These are phyloP conservation scores for Dictyostelium intermedium DNA, from an alignment of 78 protist species.

Conservation along the genomic window DNA sequence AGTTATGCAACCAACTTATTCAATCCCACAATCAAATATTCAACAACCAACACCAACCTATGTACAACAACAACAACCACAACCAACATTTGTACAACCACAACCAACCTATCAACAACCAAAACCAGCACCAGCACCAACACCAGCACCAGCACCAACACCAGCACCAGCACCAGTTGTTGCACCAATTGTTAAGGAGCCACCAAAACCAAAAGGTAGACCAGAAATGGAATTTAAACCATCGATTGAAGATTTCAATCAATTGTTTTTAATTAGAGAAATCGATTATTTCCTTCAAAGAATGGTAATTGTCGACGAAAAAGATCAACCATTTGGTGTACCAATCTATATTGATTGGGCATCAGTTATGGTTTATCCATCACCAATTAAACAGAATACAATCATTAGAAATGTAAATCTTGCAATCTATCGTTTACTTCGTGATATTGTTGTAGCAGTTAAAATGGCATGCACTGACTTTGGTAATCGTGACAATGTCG, in stretches of 20 bases:
- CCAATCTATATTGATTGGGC: conserved; percentile 69
- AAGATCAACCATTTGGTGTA: conserved; percentile 57
- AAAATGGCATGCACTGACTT: conserved; percentile 50
- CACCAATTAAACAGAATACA: conserved; percentile 36
- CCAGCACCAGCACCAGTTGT: neutral
- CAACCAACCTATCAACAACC: conserved; percentile 12
- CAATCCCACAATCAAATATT: neutral
- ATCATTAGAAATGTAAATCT: conserved; percentile 55
- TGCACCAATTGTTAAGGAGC: conserved; percentile 8
- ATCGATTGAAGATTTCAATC: conserved; percentile 1
- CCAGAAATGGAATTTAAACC: conserved; percentile 62
- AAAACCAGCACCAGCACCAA: neutral
- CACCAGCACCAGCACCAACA: neutral
- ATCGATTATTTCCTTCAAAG: neutral
- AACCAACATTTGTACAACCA: neutral
- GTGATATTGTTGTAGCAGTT: conserved; percentile 26
- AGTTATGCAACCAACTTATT: neutral
- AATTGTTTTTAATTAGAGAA: conserved; percentile 30
- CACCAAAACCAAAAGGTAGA: conserved; percentile 69
- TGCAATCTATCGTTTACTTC: conserved; percentile 26
- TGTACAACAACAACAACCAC: conserved; percentile 1
- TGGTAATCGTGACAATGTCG: conserved; percentile 12
- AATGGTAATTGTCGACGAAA: conserved; percentile 26
- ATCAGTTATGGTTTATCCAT: conserved; percentile 63
- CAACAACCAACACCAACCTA: conserved; percentile 1